Base-by-base conservation (phyloP, 768 basidiomycete species). In the Leccinum olivaceopallidum region DNA sequence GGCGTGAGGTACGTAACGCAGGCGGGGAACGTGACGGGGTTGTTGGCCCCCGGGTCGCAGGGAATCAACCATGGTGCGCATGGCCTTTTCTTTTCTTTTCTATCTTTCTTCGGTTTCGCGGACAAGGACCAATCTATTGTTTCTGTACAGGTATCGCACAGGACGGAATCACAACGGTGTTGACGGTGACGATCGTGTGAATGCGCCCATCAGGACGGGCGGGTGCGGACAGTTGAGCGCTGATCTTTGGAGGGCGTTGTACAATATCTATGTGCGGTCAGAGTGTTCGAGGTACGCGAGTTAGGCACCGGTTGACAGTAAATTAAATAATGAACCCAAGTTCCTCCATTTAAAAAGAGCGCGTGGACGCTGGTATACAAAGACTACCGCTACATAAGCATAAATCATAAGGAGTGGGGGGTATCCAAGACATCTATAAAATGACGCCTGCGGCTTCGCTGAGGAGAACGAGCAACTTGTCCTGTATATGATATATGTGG, bases 1-100 rank as follows among this genome's bases (percentile, higher is more conserved):
- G 26, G 26, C 26, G 26, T 26, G 26, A 26, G 26, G 26, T 26
- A 26, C 26, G 26, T 26, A 0, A 26, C 26, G 26, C 26, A 26
- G 26, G 26, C 26, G 26, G 26, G 26, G 26, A 26, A 26, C 26
- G 26, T 26, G 26, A 26, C 26, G 26, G 26, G 26, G 26, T 26
- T 26, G 26, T 26, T 26, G 26, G 26, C 26, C 26, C 63, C 32
- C 32, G 32, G 88, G 4, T 72, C 76, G 26, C 51, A 69, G 1
- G 84, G 86, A 2, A 64, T 85, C n/a, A 83, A 85, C 57, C 83
- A 83, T 37, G 81, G 83, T 85, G 55, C 28, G 74, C 28, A 14
- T 32, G 10, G 10, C 32, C 13, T 16, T 14, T 20, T 4, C 12
- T 14, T 49, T 24, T 7, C 4, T 26, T 12, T 49, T 26, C 12